Base-by-base conservation (phyloP, 805 yeast species). In the Brettanomyces custersianus region DNA sequence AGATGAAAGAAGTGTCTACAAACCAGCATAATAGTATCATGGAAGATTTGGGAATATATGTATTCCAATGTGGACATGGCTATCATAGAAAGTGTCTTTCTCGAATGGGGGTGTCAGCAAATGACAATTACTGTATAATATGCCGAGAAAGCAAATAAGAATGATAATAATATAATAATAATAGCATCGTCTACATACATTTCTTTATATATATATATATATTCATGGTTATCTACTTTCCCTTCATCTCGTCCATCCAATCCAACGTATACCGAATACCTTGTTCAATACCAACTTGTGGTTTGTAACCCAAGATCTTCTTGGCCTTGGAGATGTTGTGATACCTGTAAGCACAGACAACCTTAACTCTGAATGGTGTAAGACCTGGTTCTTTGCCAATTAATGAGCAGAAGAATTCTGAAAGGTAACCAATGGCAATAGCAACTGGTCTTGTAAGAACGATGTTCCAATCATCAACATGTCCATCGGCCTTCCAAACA, bases 401-500 rank as follows among this genome's bases (percentile, higher is more conserved):
- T 6, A 88, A 45, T 36, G 73, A 76, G 9, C 92, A 74, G 41
- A 79, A 72, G 50, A 74, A 72, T 47, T 81, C 83, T n/a, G 94
- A 75, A 28, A 86, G 57, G 51, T 84, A 82, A 12, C 96, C 96
- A 28, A 80, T 77, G 2, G 65, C 70, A 40, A 92, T 70, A 2
- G 95, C 97, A n/a, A 85, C 62, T 0, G 82, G 75, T 49, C 81
- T 73, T 32, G 69, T 68, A 39, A 92, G 68, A 16, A 76, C 87
- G 44, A 85, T 76, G 46, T 76, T 79, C 35, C 60, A 66, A 20
- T 69, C 70, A 46, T 81, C 92, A 37, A 84, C 70, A 52, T 79
- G 81, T 3, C 96, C 96, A 60, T 87, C 96, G 17, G 90, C 88
- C 56, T 90, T 90, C 97, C 97, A 92, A 19, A 92, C 94, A 2